Conservation (phyloP, 306 rosid species). For the Ormosia emarginata region DNA sequence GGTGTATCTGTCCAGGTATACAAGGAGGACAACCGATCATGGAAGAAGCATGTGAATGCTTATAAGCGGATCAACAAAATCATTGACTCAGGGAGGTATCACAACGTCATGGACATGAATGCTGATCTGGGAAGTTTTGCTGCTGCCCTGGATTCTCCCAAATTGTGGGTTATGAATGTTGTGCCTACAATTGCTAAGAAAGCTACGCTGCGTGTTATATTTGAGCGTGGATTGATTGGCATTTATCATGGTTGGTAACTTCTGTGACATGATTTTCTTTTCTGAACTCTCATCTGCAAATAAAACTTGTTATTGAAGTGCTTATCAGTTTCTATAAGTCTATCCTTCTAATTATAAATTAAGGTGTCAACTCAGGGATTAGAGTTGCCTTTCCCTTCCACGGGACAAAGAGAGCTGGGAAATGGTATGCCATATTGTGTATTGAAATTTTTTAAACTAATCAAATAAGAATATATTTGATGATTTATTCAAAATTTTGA, state of each 20-base stretch:
- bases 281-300: background rate
- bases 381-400: background rate
- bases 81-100: slow-evolving; percentile 59
- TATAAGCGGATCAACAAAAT: slow-evolving; percentile 68
- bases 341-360: background rate
- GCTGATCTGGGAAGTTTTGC: slow-evolving; percentile 93
- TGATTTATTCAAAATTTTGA: background rate
- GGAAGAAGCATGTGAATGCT: slow-evolving; percentile 85
- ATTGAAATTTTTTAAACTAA: background rate
- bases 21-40: slow-evolving; percentile 49
- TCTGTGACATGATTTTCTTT: background rate
- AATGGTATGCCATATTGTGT: background rate
- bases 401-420: background rate
- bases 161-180: slow-evolving; percentile 84
- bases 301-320: background rate
- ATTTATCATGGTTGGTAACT: slow-evolving; percentile 77
- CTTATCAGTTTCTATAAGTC: background rate
- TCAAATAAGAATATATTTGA: background rate
- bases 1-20: slow-evolving; percentile 48
- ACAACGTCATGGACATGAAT: slow-evolving; percentile 82
- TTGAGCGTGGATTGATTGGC: slow-evolving; percentile 81
- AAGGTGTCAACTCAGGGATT: background rate
- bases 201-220: slow-evolving; percentile 62
- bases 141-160: slow-evolving; percentile 74
- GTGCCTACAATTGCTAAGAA: slow-evolving; percentile 72